Percentiles rank a stretch among this genome's conserved stretches.
Evolutionary conservation across 257 asterid species (phyloP).

Genomic region (Solanum sejunctum): DNA sequence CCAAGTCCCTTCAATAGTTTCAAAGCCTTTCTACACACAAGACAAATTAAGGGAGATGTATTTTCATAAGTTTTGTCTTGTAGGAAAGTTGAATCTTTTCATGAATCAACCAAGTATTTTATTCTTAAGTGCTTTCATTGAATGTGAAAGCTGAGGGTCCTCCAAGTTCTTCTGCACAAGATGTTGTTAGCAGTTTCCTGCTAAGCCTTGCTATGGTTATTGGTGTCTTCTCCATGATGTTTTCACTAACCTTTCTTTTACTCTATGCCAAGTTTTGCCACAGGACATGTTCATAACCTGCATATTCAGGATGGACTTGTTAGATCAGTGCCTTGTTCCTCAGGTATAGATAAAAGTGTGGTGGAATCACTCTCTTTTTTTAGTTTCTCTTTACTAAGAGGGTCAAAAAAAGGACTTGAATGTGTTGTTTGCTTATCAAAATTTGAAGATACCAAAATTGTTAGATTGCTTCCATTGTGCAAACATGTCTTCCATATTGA

Average conservation of each 20-base stretch:
- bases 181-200: conserved; percentile 30
- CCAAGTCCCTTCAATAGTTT: conserved; percentile 6
- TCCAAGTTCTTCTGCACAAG: conserved; percentile 4
- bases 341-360: conserved; percentile 19
- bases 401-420: conserved; percentile 23
- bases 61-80: neutral
- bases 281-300: neutral
- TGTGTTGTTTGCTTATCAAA: conserved; percentile 21
- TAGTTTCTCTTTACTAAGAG: conserved; percentile 19
- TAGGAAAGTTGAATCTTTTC: neutral
- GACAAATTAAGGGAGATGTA: no score
- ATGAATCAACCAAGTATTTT: conserved; percentile 11
- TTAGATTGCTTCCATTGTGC: conserved; percentile 20
- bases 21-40: conserved; percentile 2
- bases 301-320: conserved; percentile 30
- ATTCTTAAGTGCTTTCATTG: neutral
- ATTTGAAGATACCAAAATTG: conserved; percentile 22
- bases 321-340: conserved; percentile 14
- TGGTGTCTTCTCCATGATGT: conserved; percentile 50
- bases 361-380: conserved; percentile 25
- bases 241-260: conserved; percentile 51
- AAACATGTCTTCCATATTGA: conserved; percentile 24
- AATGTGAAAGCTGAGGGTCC: conserved; percentile 9
- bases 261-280: conserved; percentile 68
- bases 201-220: conserved; percentile 69